Evolutionary conservation across 2,329 filamentous ascomycete genomes (phyloP).

Genomic region (Thielaviopsis euricoi): DNA sequence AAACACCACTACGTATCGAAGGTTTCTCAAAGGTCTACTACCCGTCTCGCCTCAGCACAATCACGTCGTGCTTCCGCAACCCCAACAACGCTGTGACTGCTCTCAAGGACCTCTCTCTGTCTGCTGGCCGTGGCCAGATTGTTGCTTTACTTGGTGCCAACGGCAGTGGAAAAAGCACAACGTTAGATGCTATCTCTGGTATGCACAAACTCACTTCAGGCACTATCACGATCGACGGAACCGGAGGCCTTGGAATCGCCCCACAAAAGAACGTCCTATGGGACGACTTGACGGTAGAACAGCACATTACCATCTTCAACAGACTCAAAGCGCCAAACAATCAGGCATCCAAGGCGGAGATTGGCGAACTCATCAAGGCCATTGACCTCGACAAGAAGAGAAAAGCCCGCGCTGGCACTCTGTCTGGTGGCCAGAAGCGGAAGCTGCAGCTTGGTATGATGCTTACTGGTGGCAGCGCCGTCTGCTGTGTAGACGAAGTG

Average conservation of each 20-base stretch:
- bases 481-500: constrained; percentile 87
- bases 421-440: constrained; percentile 82
- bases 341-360: constrained; percentile 38
- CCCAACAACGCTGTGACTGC: constrained; percentile 45
- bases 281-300: constrained; percentile 72
- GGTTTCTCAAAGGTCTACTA: constrained; percentile 65
- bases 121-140: constrained; percentile 63
- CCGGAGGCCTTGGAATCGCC: constrained; percentile 68
- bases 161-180: constrained; percentile 80
- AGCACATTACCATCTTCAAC: constrained; percentile 76
- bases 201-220: constrained; percentile 63
- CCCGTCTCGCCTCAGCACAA: constrained; percentile 28
- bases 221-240: constrained; percentile 59
- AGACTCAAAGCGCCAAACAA: constrained; percentile 51
- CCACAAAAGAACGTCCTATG: constrained; percentile 91
- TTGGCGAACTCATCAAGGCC: constrained; percentile 45
- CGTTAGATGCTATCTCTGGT: constrained; percentile 73
- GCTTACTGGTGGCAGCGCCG: constrained; percentile 74
- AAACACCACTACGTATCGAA: constrained; percentile 48
- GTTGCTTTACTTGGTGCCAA: constrained; percentile 78
- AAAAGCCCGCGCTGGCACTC: constrained; percentile 53
- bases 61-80: constrained; percentile 18
- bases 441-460: constrained; percentile 91
- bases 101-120: constrained; percentile 56
- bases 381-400: constrained; percentile 65